Percentiles rank a stretch among this genome's conserved stretches.
These are phyloP conservation scores for Lanmaoa rubissima DNA, from an alignment of 768 basidiomycete species.

Conservation along the genomic window DNA sequence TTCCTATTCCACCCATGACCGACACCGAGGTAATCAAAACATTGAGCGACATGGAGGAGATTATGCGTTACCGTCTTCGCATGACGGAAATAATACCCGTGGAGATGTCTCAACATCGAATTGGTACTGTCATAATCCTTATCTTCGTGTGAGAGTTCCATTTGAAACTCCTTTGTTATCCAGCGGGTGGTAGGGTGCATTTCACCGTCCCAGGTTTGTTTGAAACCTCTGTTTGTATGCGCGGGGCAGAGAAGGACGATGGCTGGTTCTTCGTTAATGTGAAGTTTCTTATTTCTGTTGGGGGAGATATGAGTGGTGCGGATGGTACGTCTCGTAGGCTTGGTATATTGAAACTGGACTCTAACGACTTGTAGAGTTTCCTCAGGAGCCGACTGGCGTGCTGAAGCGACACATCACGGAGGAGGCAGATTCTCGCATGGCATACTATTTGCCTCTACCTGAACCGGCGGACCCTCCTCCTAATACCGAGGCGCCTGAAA, in stretches of 20 bases:
- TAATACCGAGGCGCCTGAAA: constrained; percentile 41
- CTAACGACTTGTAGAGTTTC: constrained; percentile 54
- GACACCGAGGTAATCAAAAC: constrained; percentile 66
- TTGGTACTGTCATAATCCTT: constrained; percentile 45
- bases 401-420: constrained; percentile 67
- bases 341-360: neutral
- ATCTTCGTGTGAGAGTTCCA: constrained; percentile 8
- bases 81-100: constrained; percentile 78
- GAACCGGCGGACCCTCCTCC: constrained; percentile 41
- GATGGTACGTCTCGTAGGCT: constrained; percentile 48
- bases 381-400: constrained; percentile 59
- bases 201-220: constrained; percentile 76
- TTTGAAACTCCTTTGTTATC: constrained; percentile 20
- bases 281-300: constrained; percentile 70
- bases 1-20: constrained; percentile 64
- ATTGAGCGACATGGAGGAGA: constrained; percentile 69
- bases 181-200: constrained; percentile 75
- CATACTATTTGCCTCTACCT: constrained; percentile 55
- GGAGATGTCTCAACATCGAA: constrained; percentile 71
- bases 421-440: constrained; percentile 69
- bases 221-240: constrained; percentile 69
- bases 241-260: constrained; percentile 64
- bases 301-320: constrained; percentile 68
- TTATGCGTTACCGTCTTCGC: constrained; percentile 75
- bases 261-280: constrained; percentile 87